phyloP scores from a whole-genome alignment of 2,329 filamentous ascomycete genomes.

The Teratosphaeria pseudoeucalypti region DNA sequence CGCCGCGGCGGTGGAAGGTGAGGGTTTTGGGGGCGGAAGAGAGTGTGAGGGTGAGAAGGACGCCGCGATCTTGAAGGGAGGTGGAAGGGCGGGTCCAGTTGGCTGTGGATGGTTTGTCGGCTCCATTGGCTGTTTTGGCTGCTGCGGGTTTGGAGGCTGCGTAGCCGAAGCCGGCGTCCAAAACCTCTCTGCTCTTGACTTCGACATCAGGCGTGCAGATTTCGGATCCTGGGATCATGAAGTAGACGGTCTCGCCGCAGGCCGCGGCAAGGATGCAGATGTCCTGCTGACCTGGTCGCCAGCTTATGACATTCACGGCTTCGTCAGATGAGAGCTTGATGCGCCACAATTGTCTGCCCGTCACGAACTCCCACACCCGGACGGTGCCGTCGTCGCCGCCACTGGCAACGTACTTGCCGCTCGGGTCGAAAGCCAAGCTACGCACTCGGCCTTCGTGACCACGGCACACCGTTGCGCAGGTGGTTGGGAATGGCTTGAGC shows the following conservation, averaged over 20 bases:
- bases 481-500: constrained; percentile 86
- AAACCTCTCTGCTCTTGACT: constrained; percentile 59
- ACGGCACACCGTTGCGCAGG: constrained; percentile 74
- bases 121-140: constrained; percentile 39
- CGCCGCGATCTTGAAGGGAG: constrained; percentile 63
- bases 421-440: constrained; percentile 73
- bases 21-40: constrained; percentile 62
- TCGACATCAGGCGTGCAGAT: constrained; percentile 41
- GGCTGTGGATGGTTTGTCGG: constrained; percentile 60
- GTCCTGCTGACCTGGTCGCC: constrained; percentile 70
- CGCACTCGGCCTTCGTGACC: constrained; percentile 85
- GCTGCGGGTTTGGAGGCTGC: constrained; percentile 55
- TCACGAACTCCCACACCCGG: constrained; percentile 77
- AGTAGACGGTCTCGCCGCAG: constrained; percentile 72
- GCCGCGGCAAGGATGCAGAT: constrained; percentile 73
- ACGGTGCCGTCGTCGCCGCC: constrained; percentile 92
- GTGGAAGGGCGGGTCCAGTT: constrained; percentile 74
- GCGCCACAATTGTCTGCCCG: constrained; percentile 79
- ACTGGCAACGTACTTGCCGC: constrained; percentile 75
- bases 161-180: constrained; percentile 89
- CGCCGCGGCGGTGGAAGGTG: constrained; percentile 86
- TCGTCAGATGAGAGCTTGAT: constrained; percentile 66
- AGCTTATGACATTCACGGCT: constrained; percentile 75
- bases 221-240: constrained; percentile 53
- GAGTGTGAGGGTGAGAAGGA: constrained; percentile 71